Conservation (phyloP, 225 moss, liverwort and hornwort species). For the Neckera pumila region DNA sequence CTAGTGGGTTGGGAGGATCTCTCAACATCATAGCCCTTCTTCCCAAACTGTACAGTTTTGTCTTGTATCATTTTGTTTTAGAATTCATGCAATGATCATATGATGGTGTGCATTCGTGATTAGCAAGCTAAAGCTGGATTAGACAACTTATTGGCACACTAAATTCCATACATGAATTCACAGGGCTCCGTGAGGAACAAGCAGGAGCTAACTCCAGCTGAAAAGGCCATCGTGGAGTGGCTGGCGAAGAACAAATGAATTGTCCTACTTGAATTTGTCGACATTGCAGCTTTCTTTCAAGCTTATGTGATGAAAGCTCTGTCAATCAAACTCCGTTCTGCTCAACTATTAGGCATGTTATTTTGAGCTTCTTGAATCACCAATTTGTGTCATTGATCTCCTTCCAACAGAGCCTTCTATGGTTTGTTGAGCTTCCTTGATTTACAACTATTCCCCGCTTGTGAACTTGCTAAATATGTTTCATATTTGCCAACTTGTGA, state of each 20-base stretch:
- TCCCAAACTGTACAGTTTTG: not conserved
- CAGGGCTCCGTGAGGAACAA: conserved; percentile 65
- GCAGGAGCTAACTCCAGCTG: conserved; percentile 56
- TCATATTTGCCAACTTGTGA: not conserved
- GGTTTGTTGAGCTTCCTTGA: not conserved
- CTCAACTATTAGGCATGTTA: not conserved
- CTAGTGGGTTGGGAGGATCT: not conserved
- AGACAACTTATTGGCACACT: not conserved
- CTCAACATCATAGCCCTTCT: not conserved
- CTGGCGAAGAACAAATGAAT: conserved; percentile 62
- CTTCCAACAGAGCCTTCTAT: not conserved
- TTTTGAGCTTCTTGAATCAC: not conserved
- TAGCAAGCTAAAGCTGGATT: not conserved
- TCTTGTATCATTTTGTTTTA: not conserved
- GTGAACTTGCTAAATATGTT: not conserved
- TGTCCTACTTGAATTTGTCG: not conserved
- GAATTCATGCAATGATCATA: not conserved
- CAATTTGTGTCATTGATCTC: not conserved
- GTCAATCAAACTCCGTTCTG: not conserved
- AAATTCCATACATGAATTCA: not conserved
- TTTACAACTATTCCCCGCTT: not conserved
- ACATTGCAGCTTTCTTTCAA: not conserved
- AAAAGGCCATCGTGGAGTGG: conserved; percentile 86
- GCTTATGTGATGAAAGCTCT: not conserved
- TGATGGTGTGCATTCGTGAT: not conserved